Conservation (phyloP, 2,329 filamentous ascomycete genomes). For the Ceratocystiopsis brevicomis region DNA sequence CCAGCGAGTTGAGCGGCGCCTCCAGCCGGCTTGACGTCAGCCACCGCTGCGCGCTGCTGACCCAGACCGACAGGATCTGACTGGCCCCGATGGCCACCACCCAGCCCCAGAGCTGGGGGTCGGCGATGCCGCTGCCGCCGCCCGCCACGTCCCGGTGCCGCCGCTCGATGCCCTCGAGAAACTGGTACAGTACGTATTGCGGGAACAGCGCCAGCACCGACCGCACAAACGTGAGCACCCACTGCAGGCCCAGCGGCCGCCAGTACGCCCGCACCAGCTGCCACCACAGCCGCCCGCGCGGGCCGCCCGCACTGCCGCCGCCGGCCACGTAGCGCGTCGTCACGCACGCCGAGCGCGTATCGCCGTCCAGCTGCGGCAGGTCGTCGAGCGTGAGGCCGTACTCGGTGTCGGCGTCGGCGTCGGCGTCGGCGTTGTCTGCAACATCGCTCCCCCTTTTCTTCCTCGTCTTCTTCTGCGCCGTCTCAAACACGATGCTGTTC, state of each 20-base stretch:
- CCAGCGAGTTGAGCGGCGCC: slow-evolving; percentile 14
- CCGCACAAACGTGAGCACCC: slow-evolving; percentile 15
- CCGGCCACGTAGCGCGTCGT: slow-evolving; percentile 8
- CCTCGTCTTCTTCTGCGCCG: slow-evolving; percentile 12
- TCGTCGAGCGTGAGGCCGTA: slow-evolving; percentile 13
- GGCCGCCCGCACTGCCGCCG: slow-evolving; percentile 8
- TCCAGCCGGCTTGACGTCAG: slow-evolving; percentile 16
- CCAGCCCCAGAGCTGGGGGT: slow-evolving; percentile 16
- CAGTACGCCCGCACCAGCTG: slow-evolving; percentile 14
- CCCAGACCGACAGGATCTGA: slow-evolving; percentile 15
- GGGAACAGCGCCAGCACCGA: slow-evolving; percentile 16
- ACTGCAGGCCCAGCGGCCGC: slow-evolving; percentile 14
- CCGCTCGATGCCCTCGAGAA: slow-evolving; percentile 16
- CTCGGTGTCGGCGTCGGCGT: too few species aligned
- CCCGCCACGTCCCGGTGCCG: slow-evolving; percentile 2
- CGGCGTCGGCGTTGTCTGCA: too few species aligned
- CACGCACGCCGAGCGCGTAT: slow-evolving; percentile 14
- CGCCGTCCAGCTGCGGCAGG: slow-evolving; percentile 15
- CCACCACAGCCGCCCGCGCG: slow-evolving; percentile 14
- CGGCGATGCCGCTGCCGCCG: slow-evolving; percentile 4
- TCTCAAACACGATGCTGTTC: slow-evolving; percentile 15
- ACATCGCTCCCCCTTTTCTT: too few species aligned
- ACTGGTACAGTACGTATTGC: slow-evolving; percentile 18
- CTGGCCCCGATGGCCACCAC: slow-evolving; percentile 14
- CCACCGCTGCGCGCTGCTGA: slow-evolving; percentile 16